Percentiles rank a stretch among this genome's conserved stretches.
phyloP scores from a whole-genome alignment of 2,329 filamentous ascomycete genomes.

The Aspergillus spinulosporus region DNA sequence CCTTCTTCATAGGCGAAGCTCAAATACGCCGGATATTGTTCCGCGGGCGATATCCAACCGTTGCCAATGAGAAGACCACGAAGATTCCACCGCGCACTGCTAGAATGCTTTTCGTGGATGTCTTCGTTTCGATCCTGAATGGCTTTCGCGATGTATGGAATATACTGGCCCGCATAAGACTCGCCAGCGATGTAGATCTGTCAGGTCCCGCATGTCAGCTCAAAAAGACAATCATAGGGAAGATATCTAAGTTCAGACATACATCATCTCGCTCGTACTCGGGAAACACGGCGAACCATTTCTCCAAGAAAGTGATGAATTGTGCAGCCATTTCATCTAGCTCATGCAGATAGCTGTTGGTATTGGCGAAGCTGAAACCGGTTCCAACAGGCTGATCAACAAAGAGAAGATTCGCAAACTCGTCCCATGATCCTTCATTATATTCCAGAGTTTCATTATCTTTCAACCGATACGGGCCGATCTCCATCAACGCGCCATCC shows the following conservation, averaged over 20 bases:
- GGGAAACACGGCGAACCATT: conserved; percentile 87
- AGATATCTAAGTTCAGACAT: conserved; percentile 42
- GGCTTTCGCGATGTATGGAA: conserved; percentile 91
- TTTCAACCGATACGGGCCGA: conserved; percentile 86
- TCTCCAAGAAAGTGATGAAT: conserved; percentile 84
- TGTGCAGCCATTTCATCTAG: conserved; percentile 86
- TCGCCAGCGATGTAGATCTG: conserved; percentile 94
- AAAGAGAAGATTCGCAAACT: conserved; percentile 95
- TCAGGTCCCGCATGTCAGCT: conserved; percentile 10
- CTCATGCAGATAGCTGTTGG: conserved; percentile 80
- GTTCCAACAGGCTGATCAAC: conserved; percentile 97
- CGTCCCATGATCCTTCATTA: conserved; percentile 97
- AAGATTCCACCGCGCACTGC: conserved; percentile 66
- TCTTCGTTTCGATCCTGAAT: conserved; percentile 84
- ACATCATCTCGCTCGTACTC: conserved; percentile 92
- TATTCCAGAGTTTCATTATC: conserved; percentile 69
- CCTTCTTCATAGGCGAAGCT: conserved; percentile 76
- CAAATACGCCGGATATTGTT: conserved; percentile 88
- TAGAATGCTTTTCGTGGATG: conserved; percentile 30
- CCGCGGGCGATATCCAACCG: conserved; percentile 88
- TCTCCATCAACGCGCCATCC: conserved; percentile 94
- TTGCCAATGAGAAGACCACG: conserved; percentile 91
- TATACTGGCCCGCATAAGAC: conserved; percentile 95
- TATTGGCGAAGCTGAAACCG: conserved; percentile 93
- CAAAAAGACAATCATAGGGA: neutral